Percentiles rank a stretch among this genome's conserved stretches.
phyloP scores from a whole-genome alignment of 208 protist species.

The Trichomonas gallinae region DNA sequence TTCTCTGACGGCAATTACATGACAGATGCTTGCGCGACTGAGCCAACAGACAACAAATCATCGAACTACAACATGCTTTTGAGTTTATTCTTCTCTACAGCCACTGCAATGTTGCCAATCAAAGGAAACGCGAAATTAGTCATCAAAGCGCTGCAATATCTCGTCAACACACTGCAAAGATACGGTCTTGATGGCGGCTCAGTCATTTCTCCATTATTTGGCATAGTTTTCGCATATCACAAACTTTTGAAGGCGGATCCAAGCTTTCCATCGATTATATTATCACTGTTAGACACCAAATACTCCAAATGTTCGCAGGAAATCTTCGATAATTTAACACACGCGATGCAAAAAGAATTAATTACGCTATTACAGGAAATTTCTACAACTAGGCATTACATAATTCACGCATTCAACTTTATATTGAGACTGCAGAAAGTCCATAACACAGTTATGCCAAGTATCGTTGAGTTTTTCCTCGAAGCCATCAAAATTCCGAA shows the following conservation, averaged over 20 bases:
- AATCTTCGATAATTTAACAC: neutral
- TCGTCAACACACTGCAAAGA: neutral
- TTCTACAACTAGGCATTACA: neutral
- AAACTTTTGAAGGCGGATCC: neutral
- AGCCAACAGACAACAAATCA: neutral
- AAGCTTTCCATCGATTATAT: neutral
- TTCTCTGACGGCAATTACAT: neutral
- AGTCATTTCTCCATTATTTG: neutral
- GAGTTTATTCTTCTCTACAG: neutral
- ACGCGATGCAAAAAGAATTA: neutral
- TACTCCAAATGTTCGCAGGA: neutral
- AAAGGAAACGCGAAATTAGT: neutral
- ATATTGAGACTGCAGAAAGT: neutral
- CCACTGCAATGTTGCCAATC: neutral
- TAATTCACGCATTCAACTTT: neutral
- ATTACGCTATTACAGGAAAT: neutral
- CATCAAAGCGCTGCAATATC: neutral
- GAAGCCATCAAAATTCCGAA: neutral
- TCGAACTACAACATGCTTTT: neutral
- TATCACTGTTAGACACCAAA: neutral
- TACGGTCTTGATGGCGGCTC: neutral
- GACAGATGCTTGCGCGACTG: neutral
- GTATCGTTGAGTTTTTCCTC: neutral
- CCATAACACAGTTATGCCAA: neutral
- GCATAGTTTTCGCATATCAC: neutral